A percentile compares a stretch with the other conserved stretches of the same genome.
These are phyloP conservation scores for Iberis pinnata DNA, from an alignment of 345 rosid species.

Conservation along the genomic window DNA sequence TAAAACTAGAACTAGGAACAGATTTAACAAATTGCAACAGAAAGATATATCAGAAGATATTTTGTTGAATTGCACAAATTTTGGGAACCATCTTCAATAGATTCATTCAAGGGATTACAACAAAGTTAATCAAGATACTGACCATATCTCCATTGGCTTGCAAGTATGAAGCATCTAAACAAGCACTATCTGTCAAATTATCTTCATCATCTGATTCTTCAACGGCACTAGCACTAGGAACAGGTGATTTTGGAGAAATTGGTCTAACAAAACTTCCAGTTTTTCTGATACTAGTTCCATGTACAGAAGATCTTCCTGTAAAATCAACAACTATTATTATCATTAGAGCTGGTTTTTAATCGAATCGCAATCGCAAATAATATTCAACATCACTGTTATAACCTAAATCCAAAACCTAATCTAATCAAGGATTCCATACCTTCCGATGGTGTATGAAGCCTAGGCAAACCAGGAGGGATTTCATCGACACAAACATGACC, in stretches of 20 bases:
- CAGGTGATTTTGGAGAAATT: conserved; percentile 92
- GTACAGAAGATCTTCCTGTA: conserved; percentile 57
- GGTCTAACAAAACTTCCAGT: conserved; percentile 56
- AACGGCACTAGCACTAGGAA: conserved; percentile 80
- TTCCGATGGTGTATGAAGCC: conserved; percentile 73
- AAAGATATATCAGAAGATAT: too few species aligned
- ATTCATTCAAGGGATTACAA: too few species aligned
- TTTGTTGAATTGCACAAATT: too few species aligned
- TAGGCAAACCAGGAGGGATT: conserved; percentile 75
- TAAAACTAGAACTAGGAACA: too few species aligned
- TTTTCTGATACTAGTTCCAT: conserved; percentile 48
- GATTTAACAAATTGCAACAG: too few species aligned
- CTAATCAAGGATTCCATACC: too few species aligned
- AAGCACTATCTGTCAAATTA: conserved; percentile 50
- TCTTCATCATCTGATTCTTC: conserved; percentile 97
- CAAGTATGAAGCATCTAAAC: conserved; percentile 54
- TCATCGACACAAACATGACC: conserved; percentile 61
- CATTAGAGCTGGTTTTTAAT: too few species aligned
- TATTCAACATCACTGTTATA: too few species aligned
- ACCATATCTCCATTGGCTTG: conserved; percentile 70
- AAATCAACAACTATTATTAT: not conserved
- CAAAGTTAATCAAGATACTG: conserved; percentile 43
- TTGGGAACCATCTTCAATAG: too few species aligned
- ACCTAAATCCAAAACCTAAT: too few species aligned
- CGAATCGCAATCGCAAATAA: too few species aligned